Percentiles rank a stretch among this genome's conserved stretches.
These are phyloP conservation scores for Echium plantagineum DNA, from an alignment of 257 asterid species.

Conservation along the genomic window DNA sequence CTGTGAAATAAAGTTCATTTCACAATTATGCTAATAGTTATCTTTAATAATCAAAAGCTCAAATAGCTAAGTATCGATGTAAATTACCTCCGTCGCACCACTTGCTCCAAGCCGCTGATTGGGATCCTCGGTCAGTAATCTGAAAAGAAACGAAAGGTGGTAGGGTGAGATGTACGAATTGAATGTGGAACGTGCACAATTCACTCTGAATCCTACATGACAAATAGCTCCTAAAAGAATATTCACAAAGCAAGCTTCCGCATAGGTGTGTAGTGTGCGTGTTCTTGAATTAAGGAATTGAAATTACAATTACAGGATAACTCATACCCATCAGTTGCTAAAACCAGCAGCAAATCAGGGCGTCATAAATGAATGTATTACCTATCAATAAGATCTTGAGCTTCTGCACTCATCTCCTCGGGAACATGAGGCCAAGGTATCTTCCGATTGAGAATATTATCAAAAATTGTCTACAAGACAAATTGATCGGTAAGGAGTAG, in stretches of 20 bases:
- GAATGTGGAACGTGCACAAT: neutral
- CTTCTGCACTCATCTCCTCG: constrained; percentile 85
- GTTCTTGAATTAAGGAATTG: too few species aligned
- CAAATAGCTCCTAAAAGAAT: neutral
- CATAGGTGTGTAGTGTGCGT: neutral
- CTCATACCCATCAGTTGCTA: neutral
- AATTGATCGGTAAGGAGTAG: constrained; percentile 6
- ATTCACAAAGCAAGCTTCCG: neutral
- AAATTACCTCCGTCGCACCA: constrained; percentile 83
- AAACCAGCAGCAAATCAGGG: constrained; percentile 7
- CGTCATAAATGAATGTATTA: constrained; percentile 26
- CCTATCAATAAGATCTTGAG: constrained; percentile 84
- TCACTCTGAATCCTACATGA: neutral
- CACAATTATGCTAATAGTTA: neutral
- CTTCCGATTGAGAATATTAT: constrained; percentile 89
- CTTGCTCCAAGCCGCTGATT: constrained; percentile 88
- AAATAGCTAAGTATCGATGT: neutral
- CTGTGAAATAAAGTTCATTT: constrained; percentile 26
- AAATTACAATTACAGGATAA: neutral
- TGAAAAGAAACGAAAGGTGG: constrained; percentile 14
- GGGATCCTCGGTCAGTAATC: constrained; percentile 94
- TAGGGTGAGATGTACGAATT: neutral
- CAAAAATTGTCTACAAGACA: constrained; percentile 65
- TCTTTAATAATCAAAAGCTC: neutral
- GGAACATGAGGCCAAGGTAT: constrained; percentile 92